Evolutionary conservation across 768 basidiomycete genomes (phyloP), one percentile per base, ranked within the genome.

Genomic region (Tricholoma saponaceum): DNA sequence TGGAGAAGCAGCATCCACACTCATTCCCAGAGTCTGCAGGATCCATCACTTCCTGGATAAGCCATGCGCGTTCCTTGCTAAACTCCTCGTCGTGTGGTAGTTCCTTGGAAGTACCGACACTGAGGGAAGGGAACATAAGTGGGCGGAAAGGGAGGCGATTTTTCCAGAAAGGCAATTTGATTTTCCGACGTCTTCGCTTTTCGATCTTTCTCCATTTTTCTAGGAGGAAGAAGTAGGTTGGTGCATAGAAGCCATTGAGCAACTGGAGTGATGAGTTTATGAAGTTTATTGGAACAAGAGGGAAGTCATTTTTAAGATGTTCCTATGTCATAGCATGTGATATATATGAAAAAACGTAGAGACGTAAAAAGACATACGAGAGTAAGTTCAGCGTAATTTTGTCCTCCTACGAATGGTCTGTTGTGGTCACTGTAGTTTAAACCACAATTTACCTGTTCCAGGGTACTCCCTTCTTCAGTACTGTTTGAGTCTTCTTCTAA

Each of bases 1-100:
- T 77, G 5, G 80, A 72, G 65, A 93, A 95, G 69, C 93, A 95
- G 64, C 92, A 95, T 14, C 87, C 89, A 64, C 92, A 94, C 66
- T 94, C 91, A 33, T 92, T 83, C 4, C 85, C 87, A 50, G 66
- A 62, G 0, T 76, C 77, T n/a, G 74, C 68, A 26, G 50, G 54
- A 10, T 74, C 68, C 46, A 70, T 69, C 49, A 20, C 7, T 20
- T 41, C 39, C 18, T 41, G 39, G 2, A 41, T 3, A n/a, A 86
- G 60, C 83, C 83, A 85, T 23, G 60, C 68, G 25, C 69, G 63
- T 51, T 78, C 77, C 35, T 55, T 59, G 20, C 76, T 69, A 28
- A 83, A 80, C 53, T 80, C 79, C 0, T 66, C 69, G 54, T 82
- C 78, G 16, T 72, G 66, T 54, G 4, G 39, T 41, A 67, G 68